phyloP scores from a whole-genome alignment of 73 alveolate species.

The Paramecium pentaurelia region DNA sequence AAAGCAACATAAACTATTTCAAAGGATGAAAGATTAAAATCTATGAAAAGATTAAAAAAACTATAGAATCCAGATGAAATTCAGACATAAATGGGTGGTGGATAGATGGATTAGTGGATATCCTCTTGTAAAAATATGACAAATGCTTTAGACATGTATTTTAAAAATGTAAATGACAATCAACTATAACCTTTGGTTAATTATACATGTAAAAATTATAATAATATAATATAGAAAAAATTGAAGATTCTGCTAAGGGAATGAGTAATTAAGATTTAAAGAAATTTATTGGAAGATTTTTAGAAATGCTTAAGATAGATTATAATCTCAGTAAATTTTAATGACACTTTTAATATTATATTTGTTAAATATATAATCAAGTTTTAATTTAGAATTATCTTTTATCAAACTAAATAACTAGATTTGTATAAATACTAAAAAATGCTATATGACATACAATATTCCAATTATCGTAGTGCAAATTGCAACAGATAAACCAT shows the following conservation, averaged over 20 bases:
- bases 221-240: background rate
- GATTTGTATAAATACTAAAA: background rate
- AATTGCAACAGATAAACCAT: background rate
- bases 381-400: background rate
- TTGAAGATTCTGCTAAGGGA: background rate
- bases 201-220: background rate
- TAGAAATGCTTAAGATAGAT: slow-evolving; percentile 47
- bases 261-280: background rate
- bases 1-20: background rate
- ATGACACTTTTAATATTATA: background rate
- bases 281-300: slow-evolving; percentile 11
- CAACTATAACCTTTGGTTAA: background rate
- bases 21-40: slow-evolving; percentile 35
- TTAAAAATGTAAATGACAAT: background rate
- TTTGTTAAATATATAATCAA: background rate
- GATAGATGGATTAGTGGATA: slow-evolving; percentile 25
- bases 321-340: slow-evolving; percentile 25
- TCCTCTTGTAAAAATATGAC: slow-evolving; percentile 1
- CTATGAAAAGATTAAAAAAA: slow-evolving; percentile 18
- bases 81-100: background rate
- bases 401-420: background rate
- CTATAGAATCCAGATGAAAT: background rate
- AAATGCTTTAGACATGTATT: background rate
- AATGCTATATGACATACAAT: background rate
- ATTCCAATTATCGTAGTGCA: background rate